These are phyloP conservation scores for Aphanomyces stellatus DNA, from an alignment of 352 stramenopile genomes.

Conservation along the genomic window DNA sequence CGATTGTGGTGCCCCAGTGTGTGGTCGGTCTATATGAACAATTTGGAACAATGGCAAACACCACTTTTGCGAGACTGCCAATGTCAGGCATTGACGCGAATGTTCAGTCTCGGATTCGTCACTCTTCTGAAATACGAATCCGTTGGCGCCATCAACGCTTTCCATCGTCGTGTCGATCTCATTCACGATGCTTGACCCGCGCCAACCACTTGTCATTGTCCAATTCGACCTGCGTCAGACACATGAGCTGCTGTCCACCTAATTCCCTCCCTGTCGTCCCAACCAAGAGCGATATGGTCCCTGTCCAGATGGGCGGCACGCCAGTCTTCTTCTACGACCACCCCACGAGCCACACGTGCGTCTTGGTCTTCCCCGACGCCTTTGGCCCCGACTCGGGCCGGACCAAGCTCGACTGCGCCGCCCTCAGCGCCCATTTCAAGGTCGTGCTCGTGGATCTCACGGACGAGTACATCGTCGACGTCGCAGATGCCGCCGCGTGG, in stretches of 20 bases:
- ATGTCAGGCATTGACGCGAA: too few species aligned
- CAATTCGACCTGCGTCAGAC: too few species aligned
- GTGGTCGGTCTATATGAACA: too few species aligned
- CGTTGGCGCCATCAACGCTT: too few species aligned
- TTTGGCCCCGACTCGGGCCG: slow-evolving; percentile 71
- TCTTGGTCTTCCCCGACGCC: slow-evolving; percentile 69
- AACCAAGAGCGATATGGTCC: not conserved
- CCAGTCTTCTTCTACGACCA: slow-evolving; percentile 9
- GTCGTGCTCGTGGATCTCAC: slow-evolving; percentile 61
- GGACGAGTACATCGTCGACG: slow-evolving; percentile 57
- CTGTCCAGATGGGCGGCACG: not conserved
- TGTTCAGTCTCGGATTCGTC: too few species aligned
- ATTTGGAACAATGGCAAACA: too few species aligned
- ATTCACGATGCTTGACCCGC: too few species aligned
- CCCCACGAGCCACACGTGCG: not conserved
- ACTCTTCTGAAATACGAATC: too few species aligned
- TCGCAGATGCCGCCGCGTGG: slow-evolving; percentile 28
- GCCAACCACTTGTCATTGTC: too few species aligned
- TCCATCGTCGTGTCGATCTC: too few species aligned
- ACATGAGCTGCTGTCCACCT: slow-evolving; percentile 9
- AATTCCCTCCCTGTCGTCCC: not conserved
- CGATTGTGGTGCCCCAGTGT: too few species aligned
- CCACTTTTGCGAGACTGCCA: too few species aligned
- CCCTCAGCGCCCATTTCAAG: slow-evolving; percentile 61
- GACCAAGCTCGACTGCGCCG: slow-evolving; percentile 66